A percentile compares a stretch with the other conserved stretches of the same genome.
Evolutionary conservation across 768 basidiomycete genomes (phyloP).

Genomic region (Pleurotus eryngii): DNA sequence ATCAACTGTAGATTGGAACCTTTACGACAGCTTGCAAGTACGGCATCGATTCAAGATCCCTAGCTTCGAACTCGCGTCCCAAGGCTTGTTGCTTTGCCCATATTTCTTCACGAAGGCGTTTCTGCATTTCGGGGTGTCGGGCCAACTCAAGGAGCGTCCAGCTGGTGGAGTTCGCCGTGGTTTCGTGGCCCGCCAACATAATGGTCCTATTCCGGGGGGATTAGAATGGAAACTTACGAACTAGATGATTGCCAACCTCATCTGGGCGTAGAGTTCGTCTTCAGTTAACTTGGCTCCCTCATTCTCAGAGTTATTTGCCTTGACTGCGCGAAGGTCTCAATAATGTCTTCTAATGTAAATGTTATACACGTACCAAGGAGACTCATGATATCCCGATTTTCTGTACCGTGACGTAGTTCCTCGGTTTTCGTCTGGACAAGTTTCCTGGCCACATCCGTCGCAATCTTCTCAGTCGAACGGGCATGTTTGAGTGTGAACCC

Average conservation of each 20-base stretch:
- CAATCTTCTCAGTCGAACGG: slow-evolving; percentile 27
- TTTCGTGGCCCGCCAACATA: slow-evolving; percentile 17
- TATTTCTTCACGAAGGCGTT: slow-evolving; percentile 14
- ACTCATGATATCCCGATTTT: slow-evolving; percentile 37
- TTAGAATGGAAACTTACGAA: background rate
- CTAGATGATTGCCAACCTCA: slow-evolving; percentile 37
- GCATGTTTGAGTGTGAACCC: slow-evolving; percentile 27
- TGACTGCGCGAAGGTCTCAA: slow-evolving; percentile 29
- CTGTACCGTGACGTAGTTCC: slow-evolving; percentile 30
- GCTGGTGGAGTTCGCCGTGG: slow-evolving; percentile 10
- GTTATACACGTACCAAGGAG: slow-evolving; percentile 32
- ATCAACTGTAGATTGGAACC: slow-evolving; percentile 12
- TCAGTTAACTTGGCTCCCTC: slow-evolving; percentile 38
- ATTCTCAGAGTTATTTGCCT: slow-evolving; percentile 51
- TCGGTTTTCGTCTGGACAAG: slow-evolving; percentile 34
- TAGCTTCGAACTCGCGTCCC: slow-evolving; percentile 18
- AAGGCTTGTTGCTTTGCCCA: background rate
- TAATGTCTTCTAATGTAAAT: background rate
- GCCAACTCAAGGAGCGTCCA: slow-evolving; percentile 15
- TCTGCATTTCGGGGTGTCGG: slow-evolving; percentile 15
- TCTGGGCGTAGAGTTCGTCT: slow-evolving; percentile 48
- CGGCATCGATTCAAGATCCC: slow-evolving; percentile 30
- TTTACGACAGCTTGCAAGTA: slow-evolving; percentile 29
- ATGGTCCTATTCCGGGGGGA: slow-evolving; percentile 5
- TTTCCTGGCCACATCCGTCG: slow-evolving; percentile 29